phyloP scores from a whole-genome alignment of 176 grass and related monocot species.

The Otatea glauca region DNA sequence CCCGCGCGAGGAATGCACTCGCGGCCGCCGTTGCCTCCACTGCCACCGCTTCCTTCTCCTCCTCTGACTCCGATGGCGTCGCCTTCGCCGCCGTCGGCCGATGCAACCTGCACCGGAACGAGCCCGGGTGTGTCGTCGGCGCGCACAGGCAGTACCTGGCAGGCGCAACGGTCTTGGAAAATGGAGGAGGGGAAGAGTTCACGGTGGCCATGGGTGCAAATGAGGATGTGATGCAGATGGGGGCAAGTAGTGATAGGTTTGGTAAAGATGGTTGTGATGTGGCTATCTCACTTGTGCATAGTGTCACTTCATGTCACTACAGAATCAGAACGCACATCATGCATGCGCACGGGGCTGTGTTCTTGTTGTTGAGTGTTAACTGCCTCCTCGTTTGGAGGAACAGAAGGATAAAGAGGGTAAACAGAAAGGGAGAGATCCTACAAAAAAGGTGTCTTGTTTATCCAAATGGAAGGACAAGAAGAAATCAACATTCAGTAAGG shows the following conservation, averaged over 20 bases:
- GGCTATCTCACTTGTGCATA: conserved; percentile 1
- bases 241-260: not conserved
- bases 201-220: conserved; percentile 20
- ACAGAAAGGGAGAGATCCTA: conserved; percentile 33
- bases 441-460: conserved; percentile 16
- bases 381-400: conserved; percentile 32
- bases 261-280: not conserved
- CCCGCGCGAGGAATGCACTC: conserved; percentile 21
- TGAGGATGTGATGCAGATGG: not conserved
- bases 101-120: conserved; percentile 75
- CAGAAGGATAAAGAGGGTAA: not conserved
- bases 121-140: conserved; percentile 73
- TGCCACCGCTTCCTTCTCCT: not conserved
- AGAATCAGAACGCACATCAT: no score
- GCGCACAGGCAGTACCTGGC: conserved; percentile 66
- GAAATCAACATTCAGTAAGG: not conserved
- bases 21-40: not conserved
- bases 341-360: no score
- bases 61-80: not conserved
- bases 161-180: conserved; percentile 14
- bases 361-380: conserved; percentile 6
- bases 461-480: not conserved
- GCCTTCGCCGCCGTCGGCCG: not conserved
- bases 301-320: not conserved
- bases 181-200: conserved; percentile 39